Conservation (phyloP, 257 asterid genomes). For the Primulina tabacum region DNA sequence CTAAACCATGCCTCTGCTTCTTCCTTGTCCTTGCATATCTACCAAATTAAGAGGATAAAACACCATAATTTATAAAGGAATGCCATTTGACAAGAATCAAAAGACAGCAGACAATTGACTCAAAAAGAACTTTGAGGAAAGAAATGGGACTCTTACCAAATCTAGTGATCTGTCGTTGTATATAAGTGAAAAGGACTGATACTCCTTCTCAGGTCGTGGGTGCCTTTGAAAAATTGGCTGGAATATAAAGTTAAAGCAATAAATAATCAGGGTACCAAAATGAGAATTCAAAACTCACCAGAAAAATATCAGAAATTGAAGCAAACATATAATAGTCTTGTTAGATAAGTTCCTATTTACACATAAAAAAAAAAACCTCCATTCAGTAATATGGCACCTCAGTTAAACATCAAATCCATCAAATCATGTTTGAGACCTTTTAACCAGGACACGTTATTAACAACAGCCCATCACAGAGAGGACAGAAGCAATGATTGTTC, state of each 20-base stretch:
- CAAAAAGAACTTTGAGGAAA: not conserved
- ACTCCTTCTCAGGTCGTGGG: slow-evolving; percentile 98
- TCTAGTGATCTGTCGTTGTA: slow-evolving; percentile 94
- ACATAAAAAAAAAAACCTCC: slow-evolving; percentile 6
- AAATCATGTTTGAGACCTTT: slow-evolving; percentile 14
- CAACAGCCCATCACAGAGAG: slow-evolving; percentile 13
- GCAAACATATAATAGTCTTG: slow-evolving; percentile 6
- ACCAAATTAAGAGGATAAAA: slow-evolving; percentile 25
- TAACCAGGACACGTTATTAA: slow-evolving; percentile 10
- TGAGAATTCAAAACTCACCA: slow-evolving; percentile 9
- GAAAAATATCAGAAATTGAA: slow-evolving; percentile 9
- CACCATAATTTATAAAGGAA: not conserved
- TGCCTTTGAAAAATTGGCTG: slow-evolving; percentile 95
- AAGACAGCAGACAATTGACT: slow-evolving; percentile 6
- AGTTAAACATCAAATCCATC: slow-evolving; percentile 8
- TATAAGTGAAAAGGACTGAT: slow-evolving; percentile 90
- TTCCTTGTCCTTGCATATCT: slow-evolving; percentile 99
- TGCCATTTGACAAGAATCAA: not conserved
- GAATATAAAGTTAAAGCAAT: slow-evolving; percentile 24
- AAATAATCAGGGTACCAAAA: slow-evolving; percentile 25
- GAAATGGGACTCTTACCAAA: slow-evolving; percentile 56
- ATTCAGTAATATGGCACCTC: not conserved
- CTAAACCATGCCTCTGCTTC: slow-evolving; percentile 99
- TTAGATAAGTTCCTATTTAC: slow-evolving; percentile 1
- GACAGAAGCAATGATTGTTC: slow-evolving; percentile 17